Evolutionary conservation across 1,284 basidiomycete genomes (phyloP).

Genomic region (Meira miltonrushii): DNA sequence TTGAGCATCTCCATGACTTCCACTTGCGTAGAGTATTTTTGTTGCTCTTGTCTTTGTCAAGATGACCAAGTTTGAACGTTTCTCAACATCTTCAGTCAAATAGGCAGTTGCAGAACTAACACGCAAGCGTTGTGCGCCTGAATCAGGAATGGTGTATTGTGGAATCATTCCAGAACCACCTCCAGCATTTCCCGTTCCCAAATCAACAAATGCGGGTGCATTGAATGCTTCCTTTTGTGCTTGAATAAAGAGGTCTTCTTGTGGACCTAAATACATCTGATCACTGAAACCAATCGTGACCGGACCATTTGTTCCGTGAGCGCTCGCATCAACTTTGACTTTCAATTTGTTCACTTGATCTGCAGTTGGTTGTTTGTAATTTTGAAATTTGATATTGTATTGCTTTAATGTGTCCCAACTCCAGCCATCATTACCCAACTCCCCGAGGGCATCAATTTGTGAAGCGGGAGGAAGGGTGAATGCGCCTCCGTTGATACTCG

Average conservation of each 20-base stretch:
- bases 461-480: conserved; percentile 61
- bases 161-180: conserved; percentile 55
- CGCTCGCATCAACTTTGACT: conserved; percentile 54
- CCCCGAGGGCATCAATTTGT: conserved; percentile 34
- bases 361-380: conserved; percentile 60
- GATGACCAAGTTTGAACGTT: conserved; percentile 28
- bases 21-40: conserved; percentile 19
- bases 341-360: conserved; percentile 57
- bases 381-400: conserved; percentile 62
- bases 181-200: conserved; percentile 61
- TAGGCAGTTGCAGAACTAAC: conserved; percentile 56
- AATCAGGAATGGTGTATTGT: conserved; percentile 48
- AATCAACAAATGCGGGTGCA: conserved; percentile 48
- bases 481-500: conserved; percentile 64
- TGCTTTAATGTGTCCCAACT: conserved; percentile 59
- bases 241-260: conserved; percentile 59
- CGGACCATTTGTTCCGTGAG: conserved; percentile 60
- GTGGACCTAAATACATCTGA: conserved; percentile 61
- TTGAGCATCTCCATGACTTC: not conserved
- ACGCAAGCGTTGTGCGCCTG: conserved; percentile 52
- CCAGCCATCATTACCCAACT: conserved; percentile 56
- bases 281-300: conserved; percentile 57
- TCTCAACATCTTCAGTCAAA: conserved; percentile 48
- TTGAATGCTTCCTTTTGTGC: conserved; percentile 54
- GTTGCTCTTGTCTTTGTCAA: conserved; percentile 29